Conservation (phyloP, 2,329 filamentous ascomycete species). For the Aspergillus costaricaensis region DNA sequence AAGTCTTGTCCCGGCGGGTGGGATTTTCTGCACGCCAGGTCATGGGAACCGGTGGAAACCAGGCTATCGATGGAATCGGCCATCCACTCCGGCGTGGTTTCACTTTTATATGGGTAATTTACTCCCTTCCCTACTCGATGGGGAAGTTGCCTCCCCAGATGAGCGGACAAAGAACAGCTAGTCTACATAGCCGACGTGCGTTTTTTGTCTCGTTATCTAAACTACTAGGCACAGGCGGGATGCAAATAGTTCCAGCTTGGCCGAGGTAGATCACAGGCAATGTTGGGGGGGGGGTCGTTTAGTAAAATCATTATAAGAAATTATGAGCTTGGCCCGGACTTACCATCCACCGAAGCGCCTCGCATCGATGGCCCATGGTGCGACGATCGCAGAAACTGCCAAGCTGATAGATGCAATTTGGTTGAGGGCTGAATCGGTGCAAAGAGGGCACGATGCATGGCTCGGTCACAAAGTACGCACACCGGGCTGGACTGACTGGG, state of each 20-base stretch:
- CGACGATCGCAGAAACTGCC: neutral
- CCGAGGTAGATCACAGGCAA: neutral
- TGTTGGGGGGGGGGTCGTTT: neutral
- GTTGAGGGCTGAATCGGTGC: neutral
- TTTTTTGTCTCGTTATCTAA: too few species aligned
- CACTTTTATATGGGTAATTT: neutral
- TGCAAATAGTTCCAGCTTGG: neutral
- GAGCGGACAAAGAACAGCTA: neutral
- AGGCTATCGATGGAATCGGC: neutral
- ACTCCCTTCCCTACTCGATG: neutral
- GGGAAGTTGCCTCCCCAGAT: neutral
- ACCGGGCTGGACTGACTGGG: neutral
- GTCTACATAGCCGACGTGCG: neutral
- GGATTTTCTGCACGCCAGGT: conserved; percentile 4
- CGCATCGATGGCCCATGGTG: neutral
- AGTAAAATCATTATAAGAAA: neutral
- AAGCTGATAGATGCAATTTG: neutral
- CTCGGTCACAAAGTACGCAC: neutral
- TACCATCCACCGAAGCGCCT: neutral
- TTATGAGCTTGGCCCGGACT: neutral
- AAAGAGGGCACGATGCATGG: conserved; percentile 2
- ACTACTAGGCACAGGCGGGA: neutral
- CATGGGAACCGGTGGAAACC: conserved; percentile 1
- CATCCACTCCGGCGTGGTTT: neutral
- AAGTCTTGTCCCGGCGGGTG: conserved; percentile 2